Percentiles rank a stretch among this genome's conserved stretches.
Conservation (phyloP, 2,329 filamentous ascomycete species). For the Xylariaceae sp. region DNA sequence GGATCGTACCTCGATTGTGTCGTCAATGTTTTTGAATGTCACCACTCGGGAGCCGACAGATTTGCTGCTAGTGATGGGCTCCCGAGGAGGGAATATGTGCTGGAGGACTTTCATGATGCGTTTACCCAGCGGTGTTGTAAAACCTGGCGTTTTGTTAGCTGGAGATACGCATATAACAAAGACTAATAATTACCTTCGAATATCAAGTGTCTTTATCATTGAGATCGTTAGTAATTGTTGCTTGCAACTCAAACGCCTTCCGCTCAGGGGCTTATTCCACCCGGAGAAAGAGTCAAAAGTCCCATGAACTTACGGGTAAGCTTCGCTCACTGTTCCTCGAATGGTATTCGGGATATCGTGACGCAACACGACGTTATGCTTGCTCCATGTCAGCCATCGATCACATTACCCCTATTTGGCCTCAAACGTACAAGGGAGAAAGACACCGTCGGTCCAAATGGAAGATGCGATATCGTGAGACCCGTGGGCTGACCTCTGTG, state of each 20-base stretch:
- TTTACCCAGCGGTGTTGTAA: conserved; percentile 72
- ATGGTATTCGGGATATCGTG: conserved; percentile 82
- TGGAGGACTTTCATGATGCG: conserved; percentile 87
- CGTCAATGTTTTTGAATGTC: conserved; percentile 90
- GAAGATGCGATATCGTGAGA: conserved; percentile 71
- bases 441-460: conserved; percentile 74
- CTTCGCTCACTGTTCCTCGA: conserved; percentile 77
- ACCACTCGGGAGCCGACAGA: conserved; percentile 79
- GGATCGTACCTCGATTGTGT: conserved; percentile 64
- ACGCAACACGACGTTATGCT: conserved; percentile 79
- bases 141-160: conserved; percentile 41
- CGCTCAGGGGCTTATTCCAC: too few species aligned
- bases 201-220: conserved; percentile 68
- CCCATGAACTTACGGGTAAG: conserved; percentile 46
- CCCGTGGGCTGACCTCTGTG: conserved; percentile 80
- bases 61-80: conserved; percentile 61
- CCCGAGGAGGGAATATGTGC: conserved; percentile 87
- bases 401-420: background rate
- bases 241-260: too few species aligned
- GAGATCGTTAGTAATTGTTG: background rate
- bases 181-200: conserved; percentile 59
- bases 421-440: conserved; percentile 60
- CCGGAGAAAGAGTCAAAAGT: background rate
- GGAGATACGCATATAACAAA: background rate
- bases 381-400: conserved; percentile 3